A percentile compares a stretch with the other conserved stretches of the same genome.
These are phyloP conservation scores for Cladorrhinum sp. DNA, from an alignment of 2,329 filamentous ascomycete genomes.

Conservation along the genomic window DNA sequence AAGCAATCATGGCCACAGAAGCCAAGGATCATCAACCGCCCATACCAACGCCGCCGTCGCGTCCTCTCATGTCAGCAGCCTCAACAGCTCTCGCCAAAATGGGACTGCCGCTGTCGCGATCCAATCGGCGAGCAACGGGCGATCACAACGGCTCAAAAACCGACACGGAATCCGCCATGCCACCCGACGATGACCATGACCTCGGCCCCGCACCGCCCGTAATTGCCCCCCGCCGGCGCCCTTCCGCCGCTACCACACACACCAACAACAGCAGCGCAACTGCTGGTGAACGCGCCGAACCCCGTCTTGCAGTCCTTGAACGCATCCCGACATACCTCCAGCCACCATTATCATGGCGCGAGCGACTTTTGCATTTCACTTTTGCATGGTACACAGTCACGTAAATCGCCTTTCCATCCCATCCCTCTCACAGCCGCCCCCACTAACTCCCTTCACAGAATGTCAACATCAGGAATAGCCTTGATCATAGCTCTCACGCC, in stretches of 20 bases:
- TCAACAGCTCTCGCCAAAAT: background rate
- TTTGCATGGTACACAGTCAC: conserved; percentile 36
- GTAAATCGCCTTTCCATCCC: conserved; percentile 15
- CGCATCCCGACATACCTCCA: conserved; percentile 32
- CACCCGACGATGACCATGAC: background rate
- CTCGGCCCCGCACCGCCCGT: background rate
- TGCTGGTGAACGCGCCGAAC: background rate
- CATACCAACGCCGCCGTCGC: background rate
- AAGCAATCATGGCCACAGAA: background rate
- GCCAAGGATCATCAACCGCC: conserved; percentile 6
- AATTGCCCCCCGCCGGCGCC: background rate
- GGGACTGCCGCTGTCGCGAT: background rate
- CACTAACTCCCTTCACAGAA: conserved; percentile 15
- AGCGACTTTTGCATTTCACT: conserved; percentile 33
- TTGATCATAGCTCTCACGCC: conserved; percentile 30
- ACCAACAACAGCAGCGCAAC: background rate
- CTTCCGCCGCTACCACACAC: background rate
- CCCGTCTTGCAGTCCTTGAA: conserved; percentile 19
- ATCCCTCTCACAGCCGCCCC: background rate
- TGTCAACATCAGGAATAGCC: conserved; percentile 33
- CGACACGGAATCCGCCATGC: conserved; percentile 6
- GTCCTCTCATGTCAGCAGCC: background rate
- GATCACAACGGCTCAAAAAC: background rate
- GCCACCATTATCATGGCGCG: conserved; percentile 29
- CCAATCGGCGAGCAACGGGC: background rate